A percentile compares a stretch with the other conserved stretches of the same genome.
Conservation (phyloP, 169 alveolate species). For the Cryptosporidium sp. region DNA sequence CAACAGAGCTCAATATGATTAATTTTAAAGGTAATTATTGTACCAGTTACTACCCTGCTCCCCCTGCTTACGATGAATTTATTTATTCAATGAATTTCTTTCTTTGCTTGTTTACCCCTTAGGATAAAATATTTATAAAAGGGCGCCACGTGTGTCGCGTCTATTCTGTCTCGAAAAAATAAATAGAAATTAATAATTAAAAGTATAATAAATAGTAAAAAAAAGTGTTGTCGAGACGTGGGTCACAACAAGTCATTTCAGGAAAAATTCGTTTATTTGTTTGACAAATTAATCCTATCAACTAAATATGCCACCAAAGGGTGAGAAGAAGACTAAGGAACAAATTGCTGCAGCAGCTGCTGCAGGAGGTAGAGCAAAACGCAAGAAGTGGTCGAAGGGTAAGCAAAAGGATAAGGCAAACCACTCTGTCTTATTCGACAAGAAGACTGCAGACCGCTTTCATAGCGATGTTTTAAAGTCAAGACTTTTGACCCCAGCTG, state of each 20-base stretch:
- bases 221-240: neutral
- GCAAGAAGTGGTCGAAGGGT: constrained; percentile 87
- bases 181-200: neutral
- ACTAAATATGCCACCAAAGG: constrained; percentile 71
- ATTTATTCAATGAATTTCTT: neutral
- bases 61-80: neutral
- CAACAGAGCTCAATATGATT: neutral
- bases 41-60: too few relatives aligned
- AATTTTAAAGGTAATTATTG: neutral
- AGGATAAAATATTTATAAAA: neutral
- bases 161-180: constrained; percentile 20
- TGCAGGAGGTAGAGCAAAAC: constrained; percentile 76
- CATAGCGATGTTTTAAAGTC: constrained; percentile 84
- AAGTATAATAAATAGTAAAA: neutral
- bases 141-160: constrained; percentile 14
- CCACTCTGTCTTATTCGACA: constrained; percentile 85
- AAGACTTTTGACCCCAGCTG: constrained; percentile 82
- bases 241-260: neutral
- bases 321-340: constrained; percentile 74
- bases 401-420: constrained; percentile 87
- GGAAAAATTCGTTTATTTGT: constrained; percentile 1
- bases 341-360: constrained; percentile 75
- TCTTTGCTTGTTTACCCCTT: neutral
- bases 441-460: constrained; percentile 84
- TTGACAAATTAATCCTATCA: constrained; percentile 15